Percentiles rank a stretch among this genome's conserved stretches.
Conservation (phyloP, 164 flowering plant genomes). For the Dillenia turbinata region DNA sequence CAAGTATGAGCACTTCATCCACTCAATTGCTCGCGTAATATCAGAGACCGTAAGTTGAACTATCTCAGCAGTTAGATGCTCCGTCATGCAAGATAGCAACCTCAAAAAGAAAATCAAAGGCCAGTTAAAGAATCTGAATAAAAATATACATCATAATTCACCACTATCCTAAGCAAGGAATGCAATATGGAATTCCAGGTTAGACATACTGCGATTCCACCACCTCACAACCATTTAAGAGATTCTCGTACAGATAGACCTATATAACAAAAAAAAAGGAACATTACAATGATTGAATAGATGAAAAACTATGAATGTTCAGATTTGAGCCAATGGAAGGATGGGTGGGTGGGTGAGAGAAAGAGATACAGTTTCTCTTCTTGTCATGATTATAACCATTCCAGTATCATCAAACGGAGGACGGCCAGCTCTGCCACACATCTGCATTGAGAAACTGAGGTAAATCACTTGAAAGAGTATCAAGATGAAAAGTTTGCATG, state of each 20-base stretch:
- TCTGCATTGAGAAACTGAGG: constrained; percentile 36
- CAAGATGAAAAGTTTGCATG: no score
- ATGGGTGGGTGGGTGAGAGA: neutral
- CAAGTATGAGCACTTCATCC: constrained; percentile 95
- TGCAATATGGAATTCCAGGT: constrained; percentile 1
- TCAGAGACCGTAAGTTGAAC: constrained; percentile 90
- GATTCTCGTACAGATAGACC: constrained; percentile 97
- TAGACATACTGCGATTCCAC: constrained; percentile 92
- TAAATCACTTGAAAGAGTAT: neutral
- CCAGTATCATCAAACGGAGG: constrained; percentile 99
- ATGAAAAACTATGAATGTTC: neutral
- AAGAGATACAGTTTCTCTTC: constrained; percentile 74
- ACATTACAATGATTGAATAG: neutral
- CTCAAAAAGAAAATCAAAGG: constrained; percentile 26
- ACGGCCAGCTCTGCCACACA: constrained; percentile 99
- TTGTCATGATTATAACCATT: constrained; percentile 93
- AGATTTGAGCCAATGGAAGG: neutral
- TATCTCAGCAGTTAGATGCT: constrained; percentile 97
- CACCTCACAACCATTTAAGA: constrained; percentile 88
- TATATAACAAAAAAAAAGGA: constrained; percentile 19
- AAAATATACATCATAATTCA: neutral
- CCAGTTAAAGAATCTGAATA: constrained; percentile 3
- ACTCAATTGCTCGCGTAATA: constrained; percentile 86
- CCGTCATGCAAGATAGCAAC: constrained; percentile 82
- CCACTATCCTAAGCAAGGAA: constrained; percentile 1